Conservation (phyloP, 2,329 filamentous ascomycete species). For the Alternaria sp. region DNA sequence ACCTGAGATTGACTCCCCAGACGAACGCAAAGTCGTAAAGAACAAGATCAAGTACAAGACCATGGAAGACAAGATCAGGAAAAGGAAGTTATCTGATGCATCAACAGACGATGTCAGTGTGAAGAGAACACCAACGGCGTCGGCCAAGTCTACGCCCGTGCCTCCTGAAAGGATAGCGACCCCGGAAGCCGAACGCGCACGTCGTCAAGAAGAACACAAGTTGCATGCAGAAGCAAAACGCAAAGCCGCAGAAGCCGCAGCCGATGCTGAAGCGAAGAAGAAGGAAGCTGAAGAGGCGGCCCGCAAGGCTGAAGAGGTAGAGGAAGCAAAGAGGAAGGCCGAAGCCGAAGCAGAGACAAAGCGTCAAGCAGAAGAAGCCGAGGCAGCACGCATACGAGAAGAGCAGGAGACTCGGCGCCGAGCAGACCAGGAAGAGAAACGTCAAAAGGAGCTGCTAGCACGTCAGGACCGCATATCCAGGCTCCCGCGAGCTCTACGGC, state of each 20-base stretch:
- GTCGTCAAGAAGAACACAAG: conserved; percentile 47
- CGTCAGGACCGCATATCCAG: conserved; percentile 47
- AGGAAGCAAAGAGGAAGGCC: conserved; percentile 39
- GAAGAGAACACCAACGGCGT: conserved; percentile 47
- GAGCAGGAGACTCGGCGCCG: conserved; percentile 43
- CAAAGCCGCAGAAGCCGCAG: conserved; percentile 33
- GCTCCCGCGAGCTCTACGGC: conserved; percentile 49
- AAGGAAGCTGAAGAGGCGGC: conserved; percentile 41
- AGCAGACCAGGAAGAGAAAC: conserved; percentile 43
- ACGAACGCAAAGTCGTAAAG: conserved; percentile 45
- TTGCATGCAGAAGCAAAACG: conserved; percentile 40
- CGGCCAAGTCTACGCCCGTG: conserved; percentile 48
- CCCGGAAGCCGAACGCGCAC: conserved; percentile 46
- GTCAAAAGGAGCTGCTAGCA: conserved; percentile 42
- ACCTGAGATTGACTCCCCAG: conserved; percentile 47
- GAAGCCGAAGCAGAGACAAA: conserved; percentile 45
- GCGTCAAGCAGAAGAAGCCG: conserved; percentile 44
- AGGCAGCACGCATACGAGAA: conserved; percentile 43
- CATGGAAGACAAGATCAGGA: conserved; percentile 47
- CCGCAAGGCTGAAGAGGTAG: conserved; percentile 43
- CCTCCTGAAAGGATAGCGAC: conserved; percentile 48
- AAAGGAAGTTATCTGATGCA: conserved; percentile 43
- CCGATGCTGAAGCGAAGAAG: conserved; percentile 38
- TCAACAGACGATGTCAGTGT: conserved; percentile 42
- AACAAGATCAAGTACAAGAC: conserved; percentile 46